A percentile compares a stretch with the other conserved stretches of the same genome.
These are phyloP conservation scores for Aspergillus neotritici DNA, from an alignment of 2,329 filamentous ascomycete species.

Conservation along the genomic window DNA sequence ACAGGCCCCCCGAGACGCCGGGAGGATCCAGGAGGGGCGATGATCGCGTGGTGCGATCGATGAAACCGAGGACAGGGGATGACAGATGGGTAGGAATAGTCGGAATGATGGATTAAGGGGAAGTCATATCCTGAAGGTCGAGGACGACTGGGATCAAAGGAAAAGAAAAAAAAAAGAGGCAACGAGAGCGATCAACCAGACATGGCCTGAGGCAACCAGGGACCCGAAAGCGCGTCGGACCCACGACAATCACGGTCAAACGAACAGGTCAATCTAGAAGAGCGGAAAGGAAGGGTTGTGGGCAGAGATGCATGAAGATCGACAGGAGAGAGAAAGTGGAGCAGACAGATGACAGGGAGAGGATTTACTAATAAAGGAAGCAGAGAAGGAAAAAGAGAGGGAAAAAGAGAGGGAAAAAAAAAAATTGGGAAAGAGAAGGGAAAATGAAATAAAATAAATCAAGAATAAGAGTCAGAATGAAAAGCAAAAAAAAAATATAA, in stretches of 20 bases:
- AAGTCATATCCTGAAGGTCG: too few species aligned
- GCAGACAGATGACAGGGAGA: too few species aligned
- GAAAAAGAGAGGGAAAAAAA: constrained; percentile 3
- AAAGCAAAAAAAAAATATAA: neutral
- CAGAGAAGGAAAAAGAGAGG: neutral
- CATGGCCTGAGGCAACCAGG: too few species aligned
- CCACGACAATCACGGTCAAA: too few species aligned
- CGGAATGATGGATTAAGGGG: too few species aligned
- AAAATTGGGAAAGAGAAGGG: constrained; percentile 4
- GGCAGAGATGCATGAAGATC: neutral
- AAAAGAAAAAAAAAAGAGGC: neutral
- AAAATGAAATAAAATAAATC: constrained; percentile 3
- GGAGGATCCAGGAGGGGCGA: constrained; percentile 48
- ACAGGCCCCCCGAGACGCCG: constrained; percentile 41
- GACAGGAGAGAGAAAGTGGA: neutral
- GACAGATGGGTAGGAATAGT: too few species aligned
- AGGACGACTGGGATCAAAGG: too few species aligned
- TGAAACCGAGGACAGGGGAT: too few species aligned
- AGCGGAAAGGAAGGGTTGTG: too few species aligned
- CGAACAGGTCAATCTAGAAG: too few species aligned
- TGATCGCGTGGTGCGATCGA: constrained; percentile 31
- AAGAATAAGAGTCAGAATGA: neutral
- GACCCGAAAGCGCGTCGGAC: too few species aligned
- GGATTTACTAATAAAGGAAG: too few species aligned
- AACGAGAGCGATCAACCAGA: constrained; percentile 1